phyloP scores from a whole-genome alignment of 352 stramenopile genomes.

The Pythium aquatile region DNA sequence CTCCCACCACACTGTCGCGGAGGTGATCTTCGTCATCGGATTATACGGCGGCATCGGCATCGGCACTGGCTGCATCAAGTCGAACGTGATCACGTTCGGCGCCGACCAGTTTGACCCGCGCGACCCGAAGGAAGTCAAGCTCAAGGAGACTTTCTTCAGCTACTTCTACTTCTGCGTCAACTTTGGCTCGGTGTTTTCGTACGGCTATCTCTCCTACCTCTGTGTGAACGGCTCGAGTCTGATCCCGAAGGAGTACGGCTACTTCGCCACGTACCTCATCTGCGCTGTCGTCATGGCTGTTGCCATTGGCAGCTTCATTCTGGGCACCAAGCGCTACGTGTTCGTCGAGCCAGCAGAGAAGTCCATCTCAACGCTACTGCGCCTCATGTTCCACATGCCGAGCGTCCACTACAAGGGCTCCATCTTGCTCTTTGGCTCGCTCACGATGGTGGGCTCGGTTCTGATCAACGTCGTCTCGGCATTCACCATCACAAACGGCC shows the following conservation, averaged over 20 bases:
- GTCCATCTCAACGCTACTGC: constrained; percentile 44
- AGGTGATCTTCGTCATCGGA: constrained; percentile 57
- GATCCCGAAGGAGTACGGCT: constrained; percentile 72
- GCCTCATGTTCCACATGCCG: constrained; percentile 31
- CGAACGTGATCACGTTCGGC: constrained; percentile 31
- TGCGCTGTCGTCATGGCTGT: constrained; percentile 41
- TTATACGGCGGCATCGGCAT: constrained; percentile 51
- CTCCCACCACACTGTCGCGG: constrained; percentile 32
- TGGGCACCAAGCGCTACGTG: constrained; percentile 54
- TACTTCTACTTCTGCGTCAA: constrained; percentile 84
- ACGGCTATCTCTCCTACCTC: constrained; percentile 77
- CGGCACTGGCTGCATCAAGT: constrained; percentile 28
- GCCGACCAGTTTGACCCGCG: constrained; percentile 56
- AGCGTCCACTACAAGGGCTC: constrained; percentile 30
- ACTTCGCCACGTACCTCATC: constrained; percentile 74
- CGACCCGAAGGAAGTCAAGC: constrained; percentile 36
- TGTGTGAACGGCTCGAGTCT: constrained; percentile 65
- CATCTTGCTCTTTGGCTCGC: constrained; percentile 38
- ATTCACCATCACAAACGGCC: constrained; percentile 42
- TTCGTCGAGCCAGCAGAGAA: constrained; percentile 37
- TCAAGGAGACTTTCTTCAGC: constrained; percentile 75
- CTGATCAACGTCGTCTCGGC: constrained; percentile 55
- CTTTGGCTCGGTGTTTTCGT: constrained; percentile 66
- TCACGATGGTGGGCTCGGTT: constrained; percentile 40
- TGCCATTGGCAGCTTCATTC: constrained; percentile 40